phyloP scores from a whole-genome alignment of 2,329 filamentous ascomycete species.

The Exophiala xenobiotica region DNA sequence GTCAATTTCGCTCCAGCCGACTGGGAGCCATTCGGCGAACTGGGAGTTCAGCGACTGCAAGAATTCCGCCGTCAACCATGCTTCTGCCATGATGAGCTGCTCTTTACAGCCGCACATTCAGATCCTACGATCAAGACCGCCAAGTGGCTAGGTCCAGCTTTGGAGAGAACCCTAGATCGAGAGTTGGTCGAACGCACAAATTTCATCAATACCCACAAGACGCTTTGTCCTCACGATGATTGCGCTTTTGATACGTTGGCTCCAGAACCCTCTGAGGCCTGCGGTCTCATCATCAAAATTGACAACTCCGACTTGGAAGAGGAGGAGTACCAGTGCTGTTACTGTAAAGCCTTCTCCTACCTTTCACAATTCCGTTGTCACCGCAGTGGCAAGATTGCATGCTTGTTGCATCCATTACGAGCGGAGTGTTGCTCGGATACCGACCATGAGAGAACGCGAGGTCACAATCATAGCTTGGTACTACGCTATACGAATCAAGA shows the following conservation, averaged over 20 bases:
- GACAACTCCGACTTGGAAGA: conserved; percentile 77
- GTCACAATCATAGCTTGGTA: conserved; percentile 69
- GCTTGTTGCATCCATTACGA: conserved; percentile 75
- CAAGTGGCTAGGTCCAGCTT: conserved; percentile 88
- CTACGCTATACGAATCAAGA: conserved; percentile 74
- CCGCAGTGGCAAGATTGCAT: conserved; percentile 77
- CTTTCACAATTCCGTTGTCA: conserved; percentile 86
- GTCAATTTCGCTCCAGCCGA: conserved; percentile 92
- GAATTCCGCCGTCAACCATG: conserved; percentile 88
- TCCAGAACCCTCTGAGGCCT: conserved; percentile 43
- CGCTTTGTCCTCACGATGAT: conserved; percentile 50
- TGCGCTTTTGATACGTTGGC: conserved; percentile 51
- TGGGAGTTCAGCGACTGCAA: conserved; percentile 81
- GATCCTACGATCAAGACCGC: conserved; percentile 83
- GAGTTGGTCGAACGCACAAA: conserved; percentile 67
- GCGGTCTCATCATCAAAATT: conserved; percentile 62
- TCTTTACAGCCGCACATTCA: conserved; percentile 83
- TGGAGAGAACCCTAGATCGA: conserved; percentile 73
- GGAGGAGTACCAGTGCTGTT: conserved; percentile 86
- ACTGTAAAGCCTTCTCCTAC: conserved; percentile 91
- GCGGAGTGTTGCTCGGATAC: conserved; percentile 75
- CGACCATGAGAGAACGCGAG: conserved; percentile 66
- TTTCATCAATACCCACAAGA: conserved; percentile 67
- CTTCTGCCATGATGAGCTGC: conserved; percentile 93
- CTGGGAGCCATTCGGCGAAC: conserved; percentile 89